These are phyloP conservation scores for Geum urbanum DNA, from an alignment of 306 rosid species.

Conservation along the genomic window DNA sequence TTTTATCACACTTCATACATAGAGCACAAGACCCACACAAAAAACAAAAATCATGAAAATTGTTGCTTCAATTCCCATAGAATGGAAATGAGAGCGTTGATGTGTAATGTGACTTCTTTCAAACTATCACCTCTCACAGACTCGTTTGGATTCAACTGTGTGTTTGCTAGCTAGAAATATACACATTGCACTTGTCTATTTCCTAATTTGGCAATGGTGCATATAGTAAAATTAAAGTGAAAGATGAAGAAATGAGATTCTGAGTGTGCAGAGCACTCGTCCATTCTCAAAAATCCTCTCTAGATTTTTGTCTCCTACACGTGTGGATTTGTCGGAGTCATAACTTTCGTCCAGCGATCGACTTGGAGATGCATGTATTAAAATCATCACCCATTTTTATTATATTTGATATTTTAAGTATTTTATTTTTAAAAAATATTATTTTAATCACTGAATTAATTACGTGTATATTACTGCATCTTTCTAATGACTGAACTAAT, in stretches of 20 bases:
- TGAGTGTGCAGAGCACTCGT: background rate
- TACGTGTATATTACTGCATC: too few species aligned
- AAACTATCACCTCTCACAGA: background rate
- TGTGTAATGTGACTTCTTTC: background rate
- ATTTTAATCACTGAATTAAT: too few species aligned
- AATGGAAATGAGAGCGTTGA: background rate
- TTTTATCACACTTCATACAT: background rate
- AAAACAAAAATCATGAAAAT: background rate
- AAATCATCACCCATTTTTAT: too few species aligned
- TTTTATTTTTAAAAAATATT: too few species aligned
- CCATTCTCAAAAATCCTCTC: constrained; percentile 3
- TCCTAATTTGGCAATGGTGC: constrained; percentile 1
- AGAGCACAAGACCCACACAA: background rate
- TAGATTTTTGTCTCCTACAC: background rate
- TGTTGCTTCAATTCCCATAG: background rate
- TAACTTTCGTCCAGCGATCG: too few species aligned
- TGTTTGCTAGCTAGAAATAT: constrained; percentile 6
- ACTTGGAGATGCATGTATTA: too few species aligned
- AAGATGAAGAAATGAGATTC: too few species aligned
- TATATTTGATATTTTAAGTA: too few species aligned
- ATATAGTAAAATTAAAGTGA: background rate
- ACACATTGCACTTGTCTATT: background rate
- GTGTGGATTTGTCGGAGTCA: background rate
- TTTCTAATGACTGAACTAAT: too few species aligned
- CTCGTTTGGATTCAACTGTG: background rate